Base-by-base conservation (phyloP, 2,329 filamentous ascomycete genomes). In the Triangularia setosa region DNA sequence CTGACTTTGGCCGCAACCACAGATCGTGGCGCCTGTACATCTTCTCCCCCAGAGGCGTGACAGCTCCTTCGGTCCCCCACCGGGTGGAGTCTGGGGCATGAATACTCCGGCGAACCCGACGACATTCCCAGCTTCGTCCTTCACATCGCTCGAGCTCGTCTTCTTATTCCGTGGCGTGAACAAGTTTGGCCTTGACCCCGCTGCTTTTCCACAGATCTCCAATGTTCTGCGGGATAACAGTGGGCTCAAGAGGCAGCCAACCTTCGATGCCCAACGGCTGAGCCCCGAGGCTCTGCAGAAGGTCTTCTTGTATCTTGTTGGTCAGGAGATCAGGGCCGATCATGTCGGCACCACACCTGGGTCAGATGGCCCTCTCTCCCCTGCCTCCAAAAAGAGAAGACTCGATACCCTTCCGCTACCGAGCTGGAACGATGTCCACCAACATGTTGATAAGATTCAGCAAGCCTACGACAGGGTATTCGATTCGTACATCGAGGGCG, bases 261-360 rank as follows among this genome's bases (percentile, higher is more conserved):
- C 83, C 33, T 97, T 90, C 79, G 90, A 97, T 81, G 83, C 85
- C 69, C 80, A 83, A 71, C 87, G 93, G 67, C 79, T 98, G 74
- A 90, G 83, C 57, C 87, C 93, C 7, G 90, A 93, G 76, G 86
- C 92, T 53, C 81, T 98, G 69, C 87, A 91, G 76, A 85, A 90
- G 73, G 83, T 95, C 60, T 97, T 96, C 75, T 79, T 93, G 69
- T 84, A 86, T 1, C 79, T 96, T 64, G 77, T 97, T 74, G 86
- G 86, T 69, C 90, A 96, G 69, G 92, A 95, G 75, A 77, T 88
- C 68, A 85, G 79, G 70, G 75, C 74, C 62, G 84, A 89, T 67
- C n/a, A 48, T 48, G 75, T 76, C 21, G 81, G 80, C 68, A 69
- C 58, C 70, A 77, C 70, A 58, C 75, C 69, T 70, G 75, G 71